These are phyloP conservation scores for Myxozyma lipomycoides DNA, from an alignment of 805 yeast genomes.

Conservation along the genomic window DNA sequence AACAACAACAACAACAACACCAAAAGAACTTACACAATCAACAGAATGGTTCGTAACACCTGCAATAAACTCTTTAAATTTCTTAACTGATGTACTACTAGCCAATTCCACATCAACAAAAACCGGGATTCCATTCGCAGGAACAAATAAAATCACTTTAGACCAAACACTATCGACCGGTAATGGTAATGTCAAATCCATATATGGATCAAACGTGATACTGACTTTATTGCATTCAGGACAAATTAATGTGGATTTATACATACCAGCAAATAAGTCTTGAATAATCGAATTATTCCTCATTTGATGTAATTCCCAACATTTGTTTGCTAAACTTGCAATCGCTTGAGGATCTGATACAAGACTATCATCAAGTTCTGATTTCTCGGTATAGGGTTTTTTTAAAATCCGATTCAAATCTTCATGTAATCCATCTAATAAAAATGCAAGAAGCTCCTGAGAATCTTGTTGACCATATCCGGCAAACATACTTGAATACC, in stretches of 20 bases:
- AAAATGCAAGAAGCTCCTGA: constrained; percentile 84
- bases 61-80: constrained; percentile 59
- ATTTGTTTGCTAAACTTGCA: constrained; percentile 58
- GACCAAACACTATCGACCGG: constrained; percentile 75
- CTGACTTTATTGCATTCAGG: constrained; percentile 78
- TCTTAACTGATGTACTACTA: constrained; percentile 59
- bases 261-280: constrained; percentile 85
- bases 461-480: constrained; percentile 90
- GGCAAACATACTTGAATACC: constrained; percentile 69
- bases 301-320: constrained; percentile 75
- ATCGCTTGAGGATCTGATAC: constrained; percentile 50
- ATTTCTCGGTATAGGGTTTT: constrained; percentile 86
- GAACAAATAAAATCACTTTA: constrained; percentile 58
- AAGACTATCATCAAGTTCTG: constrained; percentile 64
- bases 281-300: constrained; percentile 81
- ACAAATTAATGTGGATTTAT: constrained; percentile 84
- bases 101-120: constrained; percentile 67
- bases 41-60: constrained; percentile 40
- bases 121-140: constrained; percentile 50
- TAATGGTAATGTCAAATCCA: constrained; percentile 82
- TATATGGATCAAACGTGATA: constrained; percentile 90
- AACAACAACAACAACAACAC: neutral
- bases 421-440: constrained; percentile 86
- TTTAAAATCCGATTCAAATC: constrained; percentile 77
- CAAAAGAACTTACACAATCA: constrained; percentile 25